Base-by-base conservation (phyloP, 257 asterid genomes). In the Ajuga chamaepitys region DNA sequence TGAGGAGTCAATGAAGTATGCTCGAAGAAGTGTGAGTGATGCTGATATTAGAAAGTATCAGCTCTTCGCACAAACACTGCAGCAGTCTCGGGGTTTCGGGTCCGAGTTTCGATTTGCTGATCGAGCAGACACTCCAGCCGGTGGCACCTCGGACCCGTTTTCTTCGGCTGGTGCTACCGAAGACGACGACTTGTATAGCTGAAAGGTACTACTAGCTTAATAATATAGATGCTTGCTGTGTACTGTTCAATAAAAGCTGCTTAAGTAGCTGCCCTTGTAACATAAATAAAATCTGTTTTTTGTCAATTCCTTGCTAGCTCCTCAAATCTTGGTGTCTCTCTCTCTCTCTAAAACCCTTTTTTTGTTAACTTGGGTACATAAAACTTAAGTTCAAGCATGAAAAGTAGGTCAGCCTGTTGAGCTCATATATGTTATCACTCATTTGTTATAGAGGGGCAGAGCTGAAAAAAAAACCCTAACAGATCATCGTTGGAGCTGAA, bases 1-100 rank as follows among this genome's bases (percentile, higher is more conserved):
- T 16, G 85, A 80, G 60, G 82, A n/a, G n/a, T n/a, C n/a, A n/a
- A n/a, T n/a, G n/a, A n/a, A n/a, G n/a, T n/a, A n/a, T n/a, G n/a
- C n/a, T 8, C 76, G 76, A 8, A 70, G 80, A 61, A 71, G 82
- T 20, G 78, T 75, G 38, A 75, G 84, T 20, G 84, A 75, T 72
- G 84, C 76, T 9, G 80, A 78, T 54, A 78, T 78, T 21, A 63
- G 83, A 10, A 78, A 78, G 73, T 78, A 78, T 46, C 83, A 78
- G 80, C 71, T 79, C 46, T 80, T 80, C 51, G 80, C 82, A 1
- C 85, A 80, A 68, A 80, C 82, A 1, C 58, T 80, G 25, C 85
- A 80, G 61, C 85, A 80, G 41, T 74, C 85, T 64, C 74, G 78
- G 21, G 85, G 80, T 4, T 22, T 77, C 1, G 81, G 86, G 14